phyloP scores from a whole-genome alignment of 495 filamentous ascomycete genomes.

The Immersiella caudata region DNA sequence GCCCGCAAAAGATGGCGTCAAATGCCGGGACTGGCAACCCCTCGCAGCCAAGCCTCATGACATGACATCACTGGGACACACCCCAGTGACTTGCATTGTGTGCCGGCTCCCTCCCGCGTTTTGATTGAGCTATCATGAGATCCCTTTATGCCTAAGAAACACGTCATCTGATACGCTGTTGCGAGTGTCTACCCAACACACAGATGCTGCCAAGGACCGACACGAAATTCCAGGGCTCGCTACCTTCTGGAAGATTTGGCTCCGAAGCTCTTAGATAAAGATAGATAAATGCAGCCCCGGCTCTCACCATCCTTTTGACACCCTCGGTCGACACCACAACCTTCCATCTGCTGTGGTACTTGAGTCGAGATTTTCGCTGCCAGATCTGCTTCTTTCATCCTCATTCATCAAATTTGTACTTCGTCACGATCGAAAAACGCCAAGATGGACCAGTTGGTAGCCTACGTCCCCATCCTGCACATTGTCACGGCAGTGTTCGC shows the following conservation, averaged over 20 bases:
- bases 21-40: background rate
- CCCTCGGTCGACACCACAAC: background rate
- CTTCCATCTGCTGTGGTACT: background rate
- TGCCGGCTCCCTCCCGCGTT: background rate
- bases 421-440: background rate
- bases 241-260: background rate
- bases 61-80: constrained; percentile 10
- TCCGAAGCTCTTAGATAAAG: background rate
- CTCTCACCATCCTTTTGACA: background rate
- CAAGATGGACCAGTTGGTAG: background rate
- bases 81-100: background rate
- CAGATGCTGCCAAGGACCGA: constrained; percentile 7
- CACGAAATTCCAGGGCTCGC: background rate
- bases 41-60: background rate
- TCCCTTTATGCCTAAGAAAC: constrained; percentile 11
- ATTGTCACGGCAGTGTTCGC: constrained; percentile 65
- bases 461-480: constrained; percentile 65
- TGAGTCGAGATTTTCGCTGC: background rate
- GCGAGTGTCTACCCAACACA: background rate
- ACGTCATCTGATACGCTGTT: constrained; percentile 14
- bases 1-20: background rate
- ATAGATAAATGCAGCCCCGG: background rate
- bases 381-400: background rate
- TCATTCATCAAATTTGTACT: background rate
- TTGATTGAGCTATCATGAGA: constrained; percentile 11